Base-by-base conservation (phyloP, 345 rosid genomes). In the Rhizophora apiculata region DNA sequence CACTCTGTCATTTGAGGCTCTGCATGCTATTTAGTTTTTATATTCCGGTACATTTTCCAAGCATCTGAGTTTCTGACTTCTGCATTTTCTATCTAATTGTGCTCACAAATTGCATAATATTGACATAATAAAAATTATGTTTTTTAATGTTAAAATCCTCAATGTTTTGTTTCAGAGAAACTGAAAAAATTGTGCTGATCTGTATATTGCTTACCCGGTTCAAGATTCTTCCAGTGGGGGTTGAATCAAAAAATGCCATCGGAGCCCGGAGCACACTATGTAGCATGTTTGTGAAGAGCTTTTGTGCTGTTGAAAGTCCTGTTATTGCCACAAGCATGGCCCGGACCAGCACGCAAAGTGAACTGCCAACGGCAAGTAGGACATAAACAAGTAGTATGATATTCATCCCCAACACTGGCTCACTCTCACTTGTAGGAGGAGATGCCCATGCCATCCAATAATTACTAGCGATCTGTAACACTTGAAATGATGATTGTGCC, bases 361-460 rank as follows among this genome's bases (percentile, higher is more conserved):
- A 79, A 74, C 98, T 85, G 61, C 83, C 92, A 43, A 84, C 84
- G 31, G 94, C 79, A 57, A 93, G 92, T 58, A 91, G 76, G 1
- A 76, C 48, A 57, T 93, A 93, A 63, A 91, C 90, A 64, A 84
- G 87, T 70, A 93, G 72, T 49, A 93, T 72, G 58, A 74, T 60
- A 11, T 83, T 80, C 98, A 91, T 89, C 29, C 79, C 72, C 6
- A 82, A 15, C 65, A 53, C 74, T 67, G 96, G 91, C 64, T 76
- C 34, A 20, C 79, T 74, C 8, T 89, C 87, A 36, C 78, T 79
- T 39, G 92, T 82, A 46, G 98, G 73, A 72, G 98, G 92, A 77
- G 85, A 82, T 80, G 89, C 78, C 96, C 96, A 91, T 62, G 98
- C 94, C 92, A 93, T 91, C 98, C 98, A 93, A 64, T 89, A 93